Base-by-base conservation (phyloP, 2,329 filamentous ascomycete genomes). In the Fusarium gaditjirri region DNA sequence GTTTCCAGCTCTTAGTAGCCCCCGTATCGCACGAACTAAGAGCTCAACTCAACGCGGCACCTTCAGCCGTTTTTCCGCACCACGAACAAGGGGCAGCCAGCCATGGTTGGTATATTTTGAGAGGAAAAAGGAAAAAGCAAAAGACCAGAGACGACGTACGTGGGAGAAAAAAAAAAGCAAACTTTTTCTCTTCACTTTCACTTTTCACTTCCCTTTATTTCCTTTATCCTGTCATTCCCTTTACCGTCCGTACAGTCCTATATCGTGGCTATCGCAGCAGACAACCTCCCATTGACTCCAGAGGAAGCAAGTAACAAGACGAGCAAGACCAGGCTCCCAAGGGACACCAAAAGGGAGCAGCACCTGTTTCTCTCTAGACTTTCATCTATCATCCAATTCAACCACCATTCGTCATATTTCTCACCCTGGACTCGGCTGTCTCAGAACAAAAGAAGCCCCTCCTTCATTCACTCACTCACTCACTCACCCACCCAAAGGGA, bases 41-140 rank as follows among this genome's bases (percentile, higher is more conserved):
- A 74, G 55, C 63, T 64, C 68, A 69, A 61, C 58, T 75, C 63
- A 43, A 61, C 56, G 70, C 71, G 69, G 71, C 68, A 68, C 63
- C 68, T 71, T 60, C 62, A 61, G 43, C 71, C 61, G 61, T 61
- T 63, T 63, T 66, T 47, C 74, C 74, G 69, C 63, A 63, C 39
- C 41, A 27, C 23, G 31, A 49, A 61, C 70, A 65, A 68, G 65
- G 70, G 70, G 64, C 27, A 25, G 23, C 43, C 27, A 29, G 39
- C 61, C 42, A 50, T 54, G 63, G 62, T 36, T 42, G 46, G 23
- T 42, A 61, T 61, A 25, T 68, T 38, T 47, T n/a, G 43, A 57
- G 31, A 53, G 47, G 38, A 52, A 33, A 36, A 47, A 43, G 47
- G 33, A 60, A 55, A 50, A 47, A 46, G 44, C 41, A 39, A 42